Evolutionary conservation across 1,284 basidiomycete species (phyloP).

Genomic region (Trametes pubescens): DNA sequence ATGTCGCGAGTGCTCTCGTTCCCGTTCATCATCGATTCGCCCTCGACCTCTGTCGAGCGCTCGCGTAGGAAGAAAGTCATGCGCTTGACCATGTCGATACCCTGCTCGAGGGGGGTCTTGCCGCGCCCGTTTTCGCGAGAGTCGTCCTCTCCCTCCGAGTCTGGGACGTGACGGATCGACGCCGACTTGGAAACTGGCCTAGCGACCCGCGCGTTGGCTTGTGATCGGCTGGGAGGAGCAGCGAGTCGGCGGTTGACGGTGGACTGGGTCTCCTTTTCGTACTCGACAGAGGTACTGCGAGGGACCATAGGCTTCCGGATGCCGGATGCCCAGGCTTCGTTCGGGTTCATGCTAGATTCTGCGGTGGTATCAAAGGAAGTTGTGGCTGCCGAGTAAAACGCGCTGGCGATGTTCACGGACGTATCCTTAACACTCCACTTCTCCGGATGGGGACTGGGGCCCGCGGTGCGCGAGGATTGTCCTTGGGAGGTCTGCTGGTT

Average conservation of each 20-base stretch:
- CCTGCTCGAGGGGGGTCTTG: conserved; percentile 70
- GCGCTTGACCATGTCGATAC: conserved; percentile 60
- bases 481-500: conserved; percentile 47
- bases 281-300: conserved; percentile 79
- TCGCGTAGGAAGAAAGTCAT: conserved; percentile 69
- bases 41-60: conserved; percentile 59
- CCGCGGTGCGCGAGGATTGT: conserved; percentile 45
- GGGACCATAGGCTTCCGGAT: conserved; percentile 59
- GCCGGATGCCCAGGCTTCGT: conserved; percentile 70
- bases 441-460: conserved; percentile 58
- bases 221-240: conserved; percentile 57
- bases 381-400: conserved; percentile 75
- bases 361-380: conserved; percentile 46
- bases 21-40: conserved; percentile 38
- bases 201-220: conserved; percentile 39
- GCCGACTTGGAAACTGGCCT: conserved; percentile 53
- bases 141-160: conserved; percentile 68
- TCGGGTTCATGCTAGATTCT: conserved; percentile 47
- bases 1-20: conserved; percentile 51
- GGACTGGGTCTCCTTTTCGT: conserved; percentile 70
- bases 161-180: conserved; percentile 63
- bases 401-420: conserved; percentile 84
- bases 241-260: conserved; percentile 62
- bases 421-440: conserved; percentile 81
- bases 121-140: conserved; percentile 48